A percentile compares a stretch with the other conserved stretches of the same genome.
Conservation (phyloP, 2,329 filamentous ascomycete genomes). For the Ambrosiella xylebori region DNA sequence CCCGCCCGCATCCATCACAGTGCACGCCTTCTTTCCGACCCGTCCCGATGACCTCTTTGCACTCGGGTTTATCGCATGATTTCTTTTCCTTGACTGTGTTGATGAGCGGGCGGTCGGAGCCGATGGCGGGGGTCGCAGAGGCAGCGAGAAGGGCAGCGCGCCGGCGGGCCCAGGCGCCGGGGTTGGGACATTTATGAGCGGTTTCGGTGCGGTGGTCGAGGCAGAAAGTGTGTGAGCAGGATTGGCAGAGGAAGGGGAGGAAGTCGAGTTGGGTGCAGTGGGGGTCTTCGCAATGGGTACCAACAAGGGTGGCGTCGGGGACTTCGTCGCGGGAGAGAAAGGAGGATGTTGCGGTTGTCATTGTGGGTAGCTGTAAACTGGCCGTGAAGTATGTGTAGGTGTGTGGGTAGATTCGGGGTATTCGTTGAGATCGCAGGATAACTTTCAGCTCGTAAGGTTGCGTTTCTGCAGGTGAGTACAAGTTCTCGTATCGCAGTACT, state of each 20-base stretch:
- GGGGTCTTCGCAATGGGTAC: conserved; percentile 75
- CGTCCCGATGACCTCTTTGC: conserved; percentile 57
- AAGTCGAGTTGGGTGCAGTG: conserved; percentile 95
- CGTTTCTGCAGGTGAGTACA: too few relatives aligned
- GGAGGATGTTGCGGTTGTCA: conserved; percentile 16
- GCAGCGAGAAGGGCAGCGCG: conserved; percentile 30
- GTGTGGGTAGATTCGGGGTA: not conserved
- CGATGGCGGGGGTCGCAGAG: conserved; percentile 35
- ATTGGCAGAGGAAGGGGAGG: conserved; percentile 84
- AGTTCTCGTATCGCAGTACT: too few relatives aligned
- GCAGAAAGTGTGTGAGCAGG: conserved; percentile 71
- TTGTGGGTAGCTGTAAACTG: conserved; percentile 5
- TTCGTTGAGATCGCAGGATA: not conserved
- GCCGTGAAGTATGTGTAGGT: conserved; percentile 7
- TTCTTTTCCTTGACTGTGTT: conserved; percentile 37
- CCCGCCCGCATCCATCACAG: conserved; percentile 52
- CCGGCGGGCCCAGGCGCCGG: conserved; percentile 44
- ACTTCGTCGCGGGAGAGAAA: conserved; percentile 57
- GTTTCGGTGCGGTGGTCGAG: conserved; percentile 83
- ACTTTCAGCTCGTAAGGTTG: too few relatives aligned
- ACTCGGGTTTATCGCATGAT: conserved; percentile 47
- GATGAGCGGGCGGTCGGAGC: conserved; percentile 31
- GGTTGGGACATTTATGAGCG: conserved; percentile 50
- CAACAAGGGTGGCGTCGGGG: conserved; percentile 66
- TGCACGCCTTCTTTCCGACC: conserved; percentile 50